Conservation (phyloP, 768 basidiomycete genomes). For the Lepiota subincarnata region DNA sequence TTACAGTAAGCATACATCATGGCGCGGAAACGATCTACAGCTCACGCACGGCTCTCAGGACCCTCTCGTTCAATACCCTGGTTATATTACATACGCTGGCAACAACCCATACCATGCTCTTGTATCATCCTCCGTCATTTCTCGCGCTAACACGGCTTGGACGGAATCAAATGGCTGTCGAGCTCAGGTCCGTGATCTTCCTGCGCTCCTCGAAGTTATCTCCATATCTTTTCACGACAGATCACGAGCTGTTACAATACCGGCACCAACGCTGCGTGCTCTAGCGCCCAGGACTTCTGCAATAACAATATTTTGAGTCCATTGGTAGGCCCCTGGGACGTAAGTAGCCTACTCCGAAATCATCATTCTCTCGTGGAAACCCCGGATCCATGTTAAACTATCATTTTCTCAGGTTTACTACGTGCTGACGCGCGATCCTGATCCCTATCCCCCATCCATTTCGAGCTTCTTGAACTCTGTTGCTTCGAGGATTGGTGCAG, state of each 20-base stretch:
- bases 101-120: conserved; percentile 56
- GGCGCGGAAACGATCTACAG: not conserved
- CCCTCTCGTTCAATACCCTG: conserved; percentile 51
- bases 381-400: too few relatives aligned
- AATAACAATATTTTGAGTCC: conserved; percentile 52
- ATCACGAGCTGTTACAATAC: conserved; percentile 49
- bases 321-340: conserved; percentile 52
- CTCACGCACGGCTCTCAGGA: conserved; percentile 22
- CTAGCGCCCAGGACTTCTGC: conserved; percentile 54
- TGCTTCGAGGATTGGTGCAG: conserved; percentile 37
- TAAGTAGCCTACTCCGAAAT: conserved; percentile 18
- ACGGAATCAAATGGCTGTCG: conserved; percentile 42
- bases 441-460: conserved; percentile 46
- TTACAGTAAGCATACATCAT: conserved; percentile 38
- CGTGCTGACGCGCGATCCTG: conserved; percentile 36
- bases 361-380: too few relatives aligned
- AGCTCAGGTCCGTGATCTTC: conserved; percentile 32
- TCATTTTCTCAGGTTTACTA: conserved; percentile 38
- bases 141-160: conserved; percentile 40
- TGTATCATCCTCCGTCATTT: conserved; percentile 39
- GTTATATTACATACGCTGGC: conserved; percentile 51
- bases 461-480: conserved; percentile 26
- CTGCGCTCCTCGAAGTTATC: not conserved
- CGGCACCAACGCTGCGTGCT: conserved; percentile 47
- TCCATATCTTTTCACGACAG: conserved; percentile 23